These are phyloP conservation scores for Daldinia sp. DNA, from an alignment of 2,329 filamentous ascomycete genomes.

Conservation along the genomic window DNA sequence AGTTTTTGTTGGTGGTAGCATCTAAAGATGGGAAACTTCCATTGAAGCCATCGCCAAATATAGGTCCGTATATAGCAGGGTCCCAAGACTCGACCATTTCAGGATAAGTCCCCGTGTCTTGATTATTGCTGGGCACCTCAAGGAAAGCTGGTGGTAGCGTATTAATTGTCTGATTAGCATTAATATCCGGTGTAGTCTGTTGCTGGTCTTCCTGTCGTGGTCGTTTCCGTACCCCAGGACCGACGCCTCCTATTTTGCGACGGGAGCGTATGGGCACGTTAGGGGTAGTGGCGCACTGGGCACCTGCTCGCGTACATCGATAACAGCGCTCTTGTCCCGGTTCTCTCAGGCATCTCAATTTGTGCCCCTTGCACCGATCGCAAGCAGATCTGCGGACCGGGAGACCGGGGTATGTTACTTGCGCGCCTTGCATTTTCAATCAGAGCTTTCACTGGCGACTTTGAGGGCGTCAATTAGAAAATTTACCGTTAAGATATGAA, in stretches of 20 bases:
- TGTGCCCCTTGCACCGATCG: constrained; percentile 22
- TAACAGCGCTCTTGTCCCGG: constrained; percentile 11
- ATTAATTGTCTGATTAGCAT: background rate
- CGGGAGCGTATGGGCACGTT: constrained; percentile 3
- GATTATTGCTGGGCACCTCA: background rate
- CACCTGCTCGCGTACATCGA: constrained; percentile 15
- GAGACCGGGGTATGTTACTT: background rate
- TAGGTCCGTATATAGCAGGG: constrained; percentile 5
- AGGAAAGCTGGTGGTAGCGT: background rate
- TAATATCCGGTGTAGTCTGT: background rate
- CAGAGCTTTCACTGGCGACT: background rate
- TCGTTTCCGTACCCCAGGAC: background rate
- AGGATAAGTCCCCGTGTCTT: background rate
- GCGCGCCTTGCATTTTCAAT: background rate
- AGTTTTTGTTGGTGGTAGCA: background rate
- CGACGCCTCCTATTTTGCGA: background rate
- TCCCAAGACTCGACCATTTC: background rate
- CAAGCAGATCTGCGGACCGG: constrained; percentile 22
- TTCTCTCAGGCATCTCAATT: constrained; percentile 19
- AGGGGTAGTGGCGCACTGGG: constrained; percentile 15
- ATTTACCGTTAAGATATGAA: background rate
- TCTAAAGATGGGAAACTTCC: constrained; percentile 8
- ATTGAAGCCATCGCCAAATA: constrained; percentile 4
- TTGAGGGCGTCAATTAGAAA: too few relatives aligned
- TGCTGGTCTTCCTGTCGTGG: constrained; percentile 1